Conservation (phyloP, 345 rosid species). For the Gossypium bickii region DNA sequence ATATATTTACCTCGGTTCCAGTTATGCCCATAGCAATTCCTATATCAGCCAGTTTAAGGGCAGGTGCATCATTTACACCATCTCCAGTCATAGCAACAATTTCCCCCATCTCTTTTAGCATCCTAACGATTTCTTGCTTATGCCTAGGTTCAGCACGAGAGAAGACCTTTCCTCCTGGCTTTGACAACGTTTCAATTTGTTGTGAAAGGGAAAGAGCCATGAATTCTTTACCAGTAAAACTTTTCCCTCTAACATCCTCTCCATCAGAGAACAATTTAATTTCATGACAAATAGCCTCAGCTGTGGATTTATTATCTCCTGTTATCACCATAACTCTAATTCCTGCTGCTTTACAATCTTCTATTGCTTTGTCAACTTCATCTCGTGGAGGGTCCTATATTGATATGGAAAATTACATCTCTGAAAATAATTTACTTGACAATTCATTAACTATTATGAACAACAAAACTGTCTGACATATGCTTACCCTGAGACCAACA, state of each 20-base stretch:
- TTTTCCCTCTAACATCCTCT: constrained; percentile 58
- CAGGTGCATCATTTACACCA: constrained; percentile 98
- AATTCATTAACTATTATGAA: background rate
- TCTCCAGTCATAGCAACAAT: constrained; percentile 98
- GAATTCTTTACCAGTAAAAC: constrained; percentile 79
- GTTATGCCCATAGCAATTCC: constrained; percentile 97
- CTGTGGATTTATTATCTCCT: constrained; percentile 94
- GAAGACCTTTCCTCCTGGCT: constrained; percentile 77
- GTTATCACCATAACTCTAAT: constrained; percentile 90
- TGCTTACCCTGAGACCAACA: constrained; percentile 74
- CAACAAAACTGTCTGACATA: background rate
- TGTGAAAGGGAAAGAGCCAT: constrained; percentile 51
- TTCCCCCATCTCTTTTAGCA: constrained; percentile 86
- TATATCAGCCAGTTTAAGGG: constrained; percentile 91
- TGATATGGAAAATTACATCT: background rate
- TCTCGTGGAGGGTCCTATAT: constrained; percentile 89
- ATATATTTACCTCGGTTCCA: constrained; percentile 74
- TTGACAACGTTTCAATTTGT: constrained; percentile 47
- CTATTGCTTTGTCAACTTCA: constrained; percentile 71
- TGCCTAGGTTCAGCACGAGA: constrained; percentile 94
- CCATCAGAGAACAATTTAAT: constrained; percentile 50
- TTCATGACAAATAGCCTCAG: constrained; percentile 82
- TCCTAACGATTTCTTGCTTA: constrained; percentile 87
- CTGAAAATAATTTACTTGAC: background rate
- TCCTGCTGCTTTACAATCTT: constrained; percentile 82